phyloP scores from a whole-genome alignment of 768 basidiomycete genomes.

The Tricholoma saponaceum region DNA sequence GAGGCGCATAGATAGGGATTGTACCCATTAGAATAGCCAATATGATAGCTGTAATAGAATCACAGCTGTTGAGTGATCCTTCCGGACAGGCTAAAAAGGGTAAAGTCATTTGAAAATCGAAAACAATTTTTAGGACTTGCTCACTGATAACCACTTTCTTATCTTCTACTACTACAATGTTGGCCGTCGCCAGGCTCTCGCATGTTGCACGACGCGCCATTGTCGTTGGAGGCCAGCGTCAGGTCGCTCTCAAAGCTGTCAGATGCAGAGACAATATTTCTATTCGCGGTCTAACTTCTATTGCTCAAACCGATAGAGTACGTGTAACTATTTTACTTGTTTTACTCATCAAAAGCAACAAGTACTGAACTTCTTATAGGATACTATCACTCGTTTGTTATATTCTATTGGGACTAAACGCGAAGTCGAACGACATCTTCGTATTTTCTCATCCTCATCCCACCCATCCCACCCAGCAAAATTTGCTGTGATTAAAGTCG shows the following conservation, averaged over 20 bases:
- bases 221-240: conserved; percentile 45
- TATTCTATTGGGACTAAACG: conserved; percentile 97
- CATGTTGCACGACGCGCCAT: conserved; percentile 42
- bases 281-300: conserved; percentile 49
- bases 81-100: neutral
- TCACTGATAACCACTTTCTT: conserved; percentile 9
- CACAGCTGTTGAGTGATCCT: conserved; percentile 5
- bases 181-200: conserved; percentile 32
- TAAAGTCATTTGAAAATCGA: conserved; percentile 14
- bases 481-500: conserved; percentile 97
- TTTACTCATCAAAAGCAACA: neutral
- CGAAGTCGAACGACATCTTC: conserved; percentile 96
- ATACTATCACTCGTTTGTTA: conserved; percentile 93
- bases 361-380: conserved; percentile 42
- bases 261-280: conserved; percentile 30
- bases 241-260: conserved; percentile 38
- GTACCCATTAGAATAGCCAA: no score
- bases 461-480: conserved; percentile 88
- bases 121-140: conserved; percentile 7
- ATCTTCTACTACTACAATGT: conserved; percentile 24
- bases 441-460: conserved; percentile 95
- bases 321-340: conserved; percentile 18
- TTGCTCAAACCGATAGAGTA: conserved; percentile 74
- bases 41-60: conserved; percentile 9
- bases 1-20: conserved; percentile 10